Percentiles rank a stretch among this genome's conserved stretches.
These are phyloP conservation scores for Dianthus caryophyllus DNA, from an alignment of 148 eudicot species.

Conservation along the genomic window DNA sequence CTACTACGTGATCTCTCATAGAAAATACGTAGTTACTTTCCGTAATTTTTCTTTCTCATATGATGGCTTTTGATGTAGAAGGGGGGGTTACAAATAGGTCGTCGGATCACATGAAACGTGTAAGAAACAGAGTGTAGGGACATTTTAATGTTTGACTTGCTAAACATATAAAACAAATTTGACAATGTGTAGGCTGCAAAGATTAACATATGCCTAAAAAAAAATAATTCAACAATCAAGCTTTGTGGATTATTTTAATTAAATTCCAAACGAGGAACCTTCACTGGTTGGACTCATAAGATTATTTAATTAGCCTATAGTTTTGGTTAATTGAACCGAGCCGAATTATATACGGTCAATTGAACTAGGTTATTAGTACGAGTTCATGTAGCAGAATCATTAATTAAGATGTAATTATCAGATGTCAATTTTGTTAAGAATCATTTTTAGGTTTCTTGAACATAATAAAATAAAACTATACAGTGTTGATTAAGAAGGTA, in stretches of 20 bases:
- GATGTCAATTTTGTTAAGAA: not conserved
- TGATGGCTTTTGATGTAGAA: too few relatives aligned
- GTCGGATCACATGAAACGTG: too few relatives aligned
- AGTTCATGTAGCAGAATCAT: not conserved
- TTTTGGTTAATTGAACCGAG: conserved; percentile 3
- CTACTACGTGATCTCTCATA: too few relatives aligned
- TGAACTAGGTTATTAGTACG: not conserved
- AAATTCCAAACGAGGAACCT: not conserved
- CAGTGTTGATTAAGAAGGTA: not conserved
- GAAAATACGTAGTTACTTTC: too few relatives aligned
- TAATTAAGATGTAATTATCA: not conserved
- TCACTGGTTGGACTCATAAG: conserved; percentile 1
- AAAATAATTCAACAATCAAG: too few relatives aligned
- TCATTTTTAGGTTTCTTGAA: not conserved
- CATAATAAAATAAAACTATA: not conserved
- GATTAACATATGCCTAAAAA: not conserved
- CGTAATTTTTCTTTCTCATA: too few relatives aligned
- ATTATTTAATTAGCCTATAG: conserved; percentile 1
- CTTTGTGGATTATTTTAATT: not conserved
- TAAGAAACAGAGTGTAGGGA: not conserved
- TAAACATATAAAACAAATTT: conserved; percentile 3
- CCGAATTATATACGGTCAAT: not conserved
- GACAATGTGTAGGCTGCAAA: not conserved
- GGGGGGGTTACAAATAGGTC: too few relatives aligned
- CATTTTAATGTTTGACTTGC: not conserved